phyloP scores from a whole-genome alignment of 2,329 filamentous ascomycete species.

The Phialophora expanda region DNA sequence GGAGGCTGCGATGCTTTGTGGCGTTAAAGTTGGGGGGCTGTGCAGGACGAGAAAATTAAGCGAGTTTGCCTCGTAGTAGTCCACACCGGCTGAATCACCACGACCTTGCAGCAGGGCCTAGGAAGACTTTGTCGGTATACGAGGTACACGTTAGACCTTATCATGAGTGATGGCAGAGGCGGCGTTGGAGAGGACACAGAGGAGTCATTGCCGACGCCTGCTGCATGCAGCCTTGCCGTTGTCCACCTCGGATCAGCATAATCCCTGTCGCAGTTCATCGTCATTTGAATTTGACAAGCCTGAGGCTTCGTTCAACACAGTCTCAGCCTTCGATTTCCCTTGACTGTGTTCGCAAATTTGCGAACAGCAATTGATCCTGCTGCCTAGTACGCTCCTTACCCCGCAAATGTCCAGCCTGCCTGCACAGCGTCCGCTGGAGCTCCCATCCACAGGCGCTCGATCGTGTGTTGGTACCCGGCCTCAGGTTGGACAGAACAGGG shows the following conservation, averaged over 20 bases:
- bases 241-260: neutral
- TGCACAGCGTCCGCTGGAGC: neutral
- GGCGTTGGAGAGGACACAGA: neutral
- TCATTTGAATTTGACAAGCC: neutral
- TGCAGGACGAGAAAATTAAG: neutral
- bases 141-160: neutral
- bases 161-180: neutral
- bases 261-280: neutral
- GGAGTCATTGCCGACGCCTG: neutral
- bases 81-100: neutral
- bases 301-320: neutral
- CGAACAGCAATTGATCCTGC: neutral
- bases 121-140: neutral
- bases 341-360: neutral
- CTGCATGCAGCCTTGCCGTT: neutral
- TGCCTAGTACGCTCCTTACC: neutral
- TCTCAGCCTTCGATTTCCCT: neutral
- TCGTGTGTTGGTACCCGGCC: neutral
- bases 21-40: slow-evolving; percentile 3
- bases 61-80: slow-evolving; percentile 2
- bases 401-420: neutral
- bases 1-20: slow-evolving; percentile 1
- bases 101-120: neutral
- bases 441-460: neutral
- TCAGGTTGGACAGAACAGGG: neutral